Evolutionary conservation across 176 grass and related monocot genomes (phyloP).

Genomic region (Chrysopogon serrulatus): DNA sequence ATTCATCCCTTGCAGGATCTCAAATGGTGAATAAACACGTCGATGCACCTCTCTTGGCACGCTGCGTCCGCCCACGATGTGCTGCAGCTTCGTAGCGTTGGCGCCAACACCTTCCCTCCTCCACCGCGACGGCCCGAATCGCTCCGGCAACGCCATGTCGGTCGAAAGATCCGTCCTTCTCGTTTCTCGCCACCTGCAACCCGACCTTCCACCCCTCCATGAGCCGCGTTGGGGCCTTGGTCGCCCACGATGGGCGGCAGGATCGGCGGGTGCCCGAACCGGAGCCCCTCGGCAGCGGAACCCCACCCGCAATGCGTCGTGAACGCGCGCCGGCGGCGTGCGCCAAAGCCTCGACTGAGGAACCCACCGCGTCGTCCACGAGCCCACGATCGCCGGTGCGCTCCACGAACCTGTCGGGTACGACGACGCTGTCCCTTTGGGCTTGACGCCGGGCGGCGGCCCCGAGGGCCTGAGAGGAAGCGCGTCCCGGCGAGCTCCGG

Average conservation of each 20-base stretch:
- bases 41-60: constrained; percentile 26
- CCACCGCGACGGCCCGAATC: constrained; percentile 15
- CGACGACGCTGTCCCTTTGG: neutral
- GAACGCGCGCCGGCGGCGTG: constrained; percentile 31
- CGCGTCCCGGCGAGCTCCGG: constrained; percentile 35
- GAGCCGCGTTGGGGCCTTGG: constrained; percentile 21
- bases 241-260: constrained; percentile 32
- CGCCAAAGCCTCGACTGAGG: constrained; percentile 34
- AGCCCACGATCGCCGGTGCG: constrained; percentile 2
- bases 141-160: constrained; percentile 13
- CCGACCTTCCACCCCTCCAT: constrained; percentile 27
- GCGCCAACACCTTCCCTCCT: constrained; percentile 11
- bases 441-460: neutral
- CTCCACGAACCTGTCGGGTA: constrained; percentile 29
- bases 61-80: constrained; percentile 10
- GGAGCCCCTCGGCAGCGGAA: constrained; percentile 41
- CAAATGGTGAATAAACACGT: constrained; percentile 28
- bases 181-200: constrained; percentile 18
- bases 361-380: constrained; percentile 34
- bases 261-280: constrained; percentile 37
- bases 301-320: constrained; percentile 48
- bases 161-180: constrained; percentile 22
- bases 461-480: constrained; percentile 55
- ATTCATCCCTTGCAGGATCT: neutral
- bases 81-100: constrained; percentile 31